These are phyloP conservation scores for Talaromyces ruber DNA, from an alignment of 495 filamentous ascomycete genomes.

Conservation along the genomic window DNA sequence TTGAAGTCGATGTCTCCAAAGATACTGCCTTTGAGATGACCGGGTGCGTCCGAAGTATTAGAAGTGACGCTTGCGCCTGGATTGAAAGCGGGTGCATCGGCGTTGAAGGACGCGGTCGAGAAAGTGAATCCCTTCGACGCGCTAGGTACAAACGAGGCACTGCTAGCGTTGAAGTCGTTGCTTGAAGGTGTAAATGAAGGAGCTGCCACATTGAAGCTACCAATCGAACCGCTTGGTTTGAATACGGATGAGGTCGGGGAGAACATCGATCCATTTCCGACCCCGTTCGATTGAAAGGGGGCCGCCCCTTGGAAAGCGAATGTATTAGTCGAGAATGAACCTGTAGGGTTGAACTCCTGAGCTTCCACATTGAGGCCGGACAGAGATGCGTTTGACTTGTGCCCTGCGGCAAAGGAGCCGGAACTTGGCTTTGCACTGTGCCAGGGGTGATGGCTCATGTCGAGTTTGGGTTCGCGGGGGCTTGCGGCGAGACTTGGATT, in stretches of 20 bases:
- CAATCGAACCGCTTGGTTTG: conserved; percentile 16
- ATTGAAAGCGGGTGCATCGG: conserved; percentile 73
- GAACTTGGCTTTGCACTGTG: conserved; percentile 30
- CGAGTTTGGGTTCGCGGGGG: conserved; percentile 32
- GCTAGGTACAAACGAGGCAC: conserved; percentile 11
- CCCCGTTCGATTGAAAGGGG: conserved; percentile 42
- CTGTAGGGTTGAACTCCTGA: conserved; percentile 74
- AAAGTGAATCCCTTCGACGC: conserved; percentile 61
- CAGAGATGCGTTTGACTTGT: conserved; percentile 56
- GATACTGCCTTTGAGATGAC: conserved; percentile 42
- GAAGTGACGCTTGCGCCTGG: conserved; percentile 35
- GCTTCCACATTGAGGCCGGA: conserved; percentile 83
- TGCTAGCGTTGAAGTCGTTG: conserved; percentile 21
- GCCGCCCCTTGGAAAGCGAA: conserved; percentile 44
- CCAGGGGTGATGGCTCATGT: conserved; percentile 28
- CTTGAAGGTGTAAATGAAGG: conserved; percentile 57
- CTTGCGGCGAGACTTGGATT: conserved; percentile 68
- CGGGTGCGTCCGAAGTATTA: conserved; percentile 16
- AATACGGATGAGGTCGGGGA: conserved; percentile 15
- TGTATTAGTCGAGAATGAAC: conserved; percentile 50
- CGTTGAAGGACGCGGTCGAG: conserved; percentile 66
- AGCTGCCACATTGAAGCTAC: conserved; percentile 55
- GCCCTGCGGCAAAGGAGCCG: conserved; percentile 30
- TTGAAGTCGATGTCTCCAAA: conserved; percentile 67
- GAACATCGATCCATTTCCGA: conserved; percentile 13